A percentile compares a stretch with the other conserved stretches of the same genome.
phyloP scores from a whole-genome alignment of 306 rosid genomes.

The Cyamopsis tetragonoloba region DNA sequence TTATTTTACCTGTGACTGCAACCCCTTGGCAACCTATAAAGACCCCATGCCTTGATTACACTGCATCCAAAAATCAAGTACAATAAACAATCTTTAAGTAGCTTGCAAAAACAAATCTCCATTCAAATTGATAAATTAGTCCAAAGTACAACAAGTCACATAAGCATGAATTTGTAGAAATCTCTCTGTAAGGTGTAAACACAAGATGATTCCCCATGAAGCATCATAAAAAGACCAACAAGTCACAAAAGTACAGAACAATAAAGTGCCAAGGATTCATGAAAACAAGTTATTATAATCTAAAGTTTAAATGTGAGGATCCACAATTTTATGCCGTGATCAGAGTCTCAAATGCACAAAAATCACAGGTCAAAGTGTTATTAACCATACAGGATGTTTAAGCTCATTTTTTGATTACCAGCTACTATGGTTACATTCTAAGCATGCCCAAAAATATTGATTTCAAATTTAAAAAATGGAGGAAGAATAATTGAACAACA shows the following conservation, averaged over 20 bases:
- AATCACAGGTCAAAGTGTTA: neutral
- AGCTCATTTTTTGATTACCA: constrained; percentile 12
- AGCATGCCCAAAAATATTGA: neutral
- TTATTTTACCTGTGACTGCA: constrained; percentile 75
- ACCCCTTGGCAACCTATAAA: constrained; percentile 77
- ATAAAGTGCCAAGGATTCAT: neutral
- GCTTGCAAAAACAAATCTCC: neutral
- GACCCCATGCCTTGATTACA: constrained; percentile 96
- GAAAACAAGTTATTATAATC: neutral
- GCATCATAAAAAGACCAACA: neutral
- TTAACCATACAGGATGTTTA: neutral
- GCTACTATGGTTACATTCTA: neutral
- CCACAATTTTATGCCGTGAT: neutral
- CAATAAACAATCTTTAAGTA: neutral
- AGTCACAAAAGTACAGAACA: neutral
- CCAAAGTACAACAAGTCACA: no score
- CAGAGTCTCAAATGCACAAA: neutral
- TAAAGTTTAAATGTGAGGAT: neutral
- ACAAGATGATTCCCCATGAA: neutral
- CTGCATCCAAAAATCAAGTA: constrained; percentile 48
- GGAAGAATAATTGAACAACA: constrained; percentile 12
- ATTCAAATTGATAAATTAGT: no score
- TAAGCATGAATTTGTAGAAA: neutral
- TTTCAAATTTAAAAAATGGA: neutral
- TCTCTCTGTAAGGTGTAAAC: neutral